Evolutionary conservation across 208 protist species (phyloP).

Genomic region (Trypanosoma scelopori): DNA sequence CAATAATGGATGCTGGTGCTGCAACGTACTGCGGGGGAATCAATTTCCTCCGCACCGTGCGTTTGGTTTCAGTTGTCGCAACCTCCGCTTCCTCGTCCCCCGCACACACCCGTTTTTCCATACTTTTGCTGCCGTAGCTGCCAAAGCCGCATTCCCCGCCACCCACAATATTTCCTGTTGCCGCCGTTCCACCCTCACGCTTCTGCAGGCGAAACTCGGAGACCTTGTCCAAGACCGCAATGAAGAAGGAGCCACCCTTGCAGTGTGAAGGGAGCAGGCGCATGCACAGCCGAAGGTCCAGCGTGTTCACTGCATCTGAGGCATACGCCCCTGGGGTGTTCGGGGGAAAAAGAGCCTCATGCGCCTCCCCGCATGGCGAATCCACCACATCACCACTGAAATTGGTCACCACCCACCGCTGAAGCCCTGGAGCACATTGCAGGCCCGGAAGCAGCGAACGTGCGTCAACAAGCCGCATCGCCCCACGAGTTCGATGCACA

Average conservation of each 20-base stretch:
- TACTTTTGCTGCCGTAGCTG: background rate
- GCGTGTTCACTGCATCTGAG: constrained; percentile 39
- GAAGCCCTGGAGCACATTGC: constrained; percentile 66
- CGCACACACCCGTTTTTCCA: constrained; percentile 8
- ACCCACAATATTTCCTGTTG: constrained; percentile 17
- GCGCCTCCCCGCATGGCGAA: constrained; percentile 45
- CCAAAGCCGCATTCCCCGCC: constrained; percentile 1
- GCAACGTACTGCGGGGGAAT: constrained; percentile 68
- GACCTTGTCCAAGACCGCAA: constrained; percentile 93
- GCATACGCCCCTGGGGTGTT: constrained; percentile 70
- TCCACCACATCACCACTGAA: constrained; percentile 48
- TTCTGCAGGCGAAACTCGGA: constrained; percentile 51
- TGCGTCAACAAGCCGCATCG: constrained; percentile 89
- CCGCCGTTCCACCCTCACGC: constrained; percentile 21
- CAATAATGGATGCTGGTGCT: constrained; percentile 43
- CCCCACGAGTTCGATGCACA: constrained; percentile 73
- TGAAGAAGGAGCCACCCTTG: constrained; percentile 97
- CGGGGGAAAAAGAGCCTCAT: constrained; percentile 75
- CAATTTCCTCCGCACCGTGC: background rate
- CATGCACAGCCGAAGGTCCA: constrained; percentile 90
- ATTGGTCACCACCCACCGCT: constrained; percentile 84
- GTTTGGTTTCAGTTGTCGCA: background rate
- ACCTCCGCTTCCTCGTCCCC: constrained; percentile 9
- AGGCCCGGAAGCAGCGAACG: constrained; percentile 76
- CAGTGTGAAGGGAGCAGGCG: constrained; percentile 94